These are phyloP conservation scores for Psilocybe sp. DNA, from an alignment of 768 basidiomycete species.

Conservation along the genomic window DNA sequence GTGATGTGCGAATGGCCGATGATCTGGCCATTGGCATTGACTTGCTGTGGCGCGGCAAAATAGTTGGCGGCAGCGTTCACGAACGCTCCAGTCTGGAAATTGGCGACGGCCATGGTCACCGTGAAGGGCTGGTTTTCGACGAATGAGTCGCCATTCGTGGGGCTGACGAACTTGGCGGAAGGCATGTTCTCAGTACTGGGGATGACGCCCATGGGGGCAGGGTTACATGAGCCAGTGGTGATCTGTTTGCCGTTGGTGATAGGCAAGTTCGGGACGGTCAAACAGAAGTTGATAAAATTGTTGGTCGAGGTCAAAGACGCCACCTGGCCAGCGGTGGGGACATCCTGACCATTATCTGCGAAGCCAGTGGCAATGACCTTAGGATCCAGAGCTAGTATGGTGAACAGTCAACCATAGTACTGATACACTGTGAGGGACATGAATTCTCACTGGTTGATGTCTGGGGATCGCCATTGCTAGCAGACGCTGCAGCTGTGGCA, in stretches of 20 bases:
- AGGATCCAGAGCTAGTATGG: slow-evolving; percentile 20
- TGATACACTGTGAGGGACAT: neutral
- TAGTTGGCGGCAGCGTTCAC: slow-evolving; percentile 39
- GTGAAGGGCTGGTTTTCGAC: slow-evolving; percentile 39
- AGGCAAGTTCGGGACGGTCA: slow-evolving; percentile 41
- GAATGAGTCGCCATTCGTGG: slow-evolving; percentile 35
- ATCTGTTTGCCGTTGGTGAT: slow-evolving; percentile 47
- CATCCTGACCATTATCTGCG: slow-evolving; percentile 25
- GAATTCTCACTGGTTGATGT: neutral
- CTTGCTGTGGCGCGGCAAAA: slow-evolving; percentile 45
- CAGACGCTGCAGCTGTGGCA: neutral
- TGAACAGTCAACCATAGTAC: neutral
- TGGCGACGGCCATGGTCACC: slow-evolving; percentile 34
- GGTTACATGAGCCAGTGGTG: slow-evolving; percentile 3
- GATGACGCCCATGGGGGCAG: slow-evolving; percentile 39
- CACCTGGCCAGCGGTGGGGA: slow-evolving; percentile 34
- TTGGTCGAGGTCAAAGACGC: slow-evolving; percentile 42
- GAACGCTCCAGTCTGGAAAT: slow-evolving; percentile 39
- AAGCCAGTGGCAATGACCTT: slow-evolving; percentile 25
- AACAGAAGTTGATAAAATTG: slow-evolving; percentile 51
- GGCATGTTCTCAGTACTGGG: slow-evolving; percentile 37
- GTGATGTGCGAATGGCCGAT: slow-evolving; percentile 38
- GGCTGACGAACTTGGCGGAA: slow-evolving; percentile 32
- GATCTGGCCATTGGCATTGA: slow-evolving; percentile 39
- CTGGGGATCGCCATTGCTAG: neutral